Base-by-base conservation (phyloP, 352 stramenopile species). In the Paralagenidium karlingii region DNA sequence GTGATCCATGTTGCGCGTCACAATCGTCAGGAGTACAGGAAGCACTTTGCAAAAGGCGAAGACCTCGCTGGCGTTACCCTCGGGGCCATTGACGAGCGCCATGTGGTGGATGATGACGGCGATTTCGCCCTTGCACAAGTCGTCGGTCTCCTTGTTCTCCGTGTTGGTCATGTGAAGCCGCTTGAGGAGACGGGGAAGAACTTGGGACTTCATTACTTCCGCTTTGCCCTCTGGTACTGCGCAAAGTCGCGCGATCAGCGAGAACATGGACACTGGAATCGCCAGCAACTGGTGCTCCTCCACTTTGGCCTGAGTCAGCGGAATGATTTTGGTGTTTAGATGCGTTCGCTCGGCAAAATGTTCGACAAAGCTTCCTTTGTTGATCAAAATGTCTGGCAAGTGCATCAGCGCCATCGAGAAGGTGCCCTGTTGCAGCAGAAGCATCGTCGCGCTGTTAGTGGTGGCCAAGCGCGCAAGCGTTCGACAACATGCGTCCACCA, bases 41-140 rank as follows among this genome's bases (percentile, higher is more conserved):
- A 82, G 39, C 2, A 81, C 71, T 28, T 59, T 48, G 19, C 79
- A 85, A 39, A 81, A 61, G 3, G 82, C 25, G 47, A 85, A 85
- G 38, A 82, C 45, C 38, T 85, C 71, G 29, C 63, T 76, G 13
- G 65, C 74, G 40, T 75, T 81, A 15, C 71, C 71, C 40, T 85
- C 71, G 4, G 62, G 44, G 2, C 58, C 44, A 38, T 74, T 77
- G n/a, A 58, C 51, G 53, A 71, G 69, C 1, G 71, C 63, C 5
- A 85, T 43, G 5, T 48, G 54, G 5, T 55, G 54, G 27, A 85
- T 53, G 5, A 78, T 34, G 18, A 74, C 61, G 0, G 68, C 63
- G 34, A 85, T 82, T 37, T 82, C 66, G 21, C 66, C 63, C 36
- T 85, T 82, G 40, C 71, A 78, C 3, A 63, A 56, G 11, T 75